phyloP scores from a whole-genome alignment of 805 yeast genomes.

The Wickerhamomyces alni region DNA sequence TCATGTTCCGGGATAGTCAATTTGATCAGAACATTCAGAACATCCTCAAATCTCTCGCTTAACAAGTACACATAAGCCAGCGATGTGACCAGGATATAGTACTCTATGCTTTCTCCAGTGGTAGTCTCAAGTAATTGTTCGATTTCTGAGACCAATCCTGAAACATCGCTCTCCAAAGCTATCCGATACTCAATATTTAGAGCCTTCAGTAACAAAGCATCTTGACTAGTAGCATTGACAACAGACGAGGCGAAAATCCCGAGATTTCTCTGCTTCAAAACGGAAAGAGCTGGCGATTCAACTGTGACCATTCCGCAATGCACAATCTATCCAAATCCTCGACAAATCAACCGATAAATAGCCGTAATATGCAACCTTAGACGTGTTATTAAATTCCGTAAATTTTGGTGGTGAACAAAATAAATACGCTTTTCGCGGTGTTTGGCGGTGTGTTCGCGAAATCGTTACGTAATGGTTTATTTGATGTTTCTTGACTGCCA shows the following conservation, averaged over 20 bases:
- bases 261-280: background rate
- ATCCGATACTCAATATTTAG: conserved; percentile 2
- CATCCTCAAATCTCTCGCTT: background rate
- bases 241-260: background rate
- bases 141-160: background rate
- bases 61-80: background rate
- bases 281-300: background rate
- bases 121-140: background rate
- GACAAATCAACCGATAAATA: no score
- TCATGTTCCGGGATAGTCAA: background rate
- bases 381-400: background rate
- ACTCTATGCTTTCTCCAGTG: background rate
- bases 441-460: no score
- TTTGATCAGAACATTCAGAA: background rate
- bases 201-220: background rate
- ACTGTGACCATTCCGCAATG: background rate
- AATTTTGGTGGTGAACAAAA: background rate
- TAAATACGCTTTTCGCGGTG: no score
- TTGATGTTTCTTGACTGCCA: background rate
- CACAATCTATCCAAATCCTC: no score
- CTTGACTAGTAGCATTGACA: background rate
- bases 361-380: no score
- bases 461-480: no score
- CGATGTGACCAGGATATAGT: background rate
- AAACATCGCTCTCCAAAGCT: background rate